Evolutionary conservation across 305 asterid genomes (phyloP).

Genomic region (Fraxinus sp.): DNA sequence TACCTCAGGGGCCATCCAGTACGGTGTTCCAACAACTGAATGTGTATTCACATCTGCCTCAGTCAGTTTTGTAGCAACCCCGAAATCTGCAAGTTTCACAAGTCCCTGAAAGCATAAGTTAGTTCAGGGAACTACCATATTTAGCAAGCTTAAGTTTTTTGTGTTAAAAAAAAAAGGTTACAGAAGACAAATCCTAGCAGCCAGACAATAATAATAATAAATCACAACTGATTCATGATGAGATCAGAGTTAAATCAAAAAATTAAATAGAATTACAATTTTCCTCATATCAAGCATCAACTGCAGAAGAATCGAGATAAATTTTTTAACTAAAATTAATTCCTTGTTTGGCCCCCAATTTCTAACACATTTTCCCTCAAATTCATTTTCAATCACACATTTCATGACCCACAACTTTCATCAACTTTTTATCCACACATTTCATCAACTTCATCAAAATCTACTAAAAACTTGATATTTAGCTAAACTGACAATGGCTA

Average conservation of each 20-base stretch:
- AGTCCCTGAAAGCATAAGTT: conserved; percentile 82
- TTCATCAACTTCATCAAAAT: background rate
- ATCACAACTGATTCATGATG: background rate
- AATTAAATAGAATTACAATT: background rate
- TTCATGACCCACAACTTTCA: background rate
- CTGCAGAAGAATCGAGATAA: background rate
- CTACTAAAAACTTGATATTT: background rate
- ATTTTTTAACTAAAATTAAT: background rate
- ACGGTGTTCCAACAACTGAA: conserved; percentile 98
- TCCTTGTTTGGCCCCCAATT: background rate
- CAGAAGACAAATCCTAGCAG: background rate
- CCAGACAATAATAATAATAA: background rate
- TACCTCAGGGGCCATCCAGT: conserved; percentile 99
- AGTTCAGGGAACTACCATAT: conserved; percentile 32
- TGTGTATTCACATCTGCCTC: conserved; percentile 94
- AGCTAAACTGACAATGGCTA: background rate
- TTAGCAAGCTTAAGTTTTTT: conserved; percentile 11
- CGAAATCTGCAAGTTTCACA: conserved; percentile 99
- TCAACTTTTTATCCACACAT: background rate
- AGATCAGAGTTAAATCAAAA: background rate
- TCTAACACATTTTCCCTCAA: background rate
- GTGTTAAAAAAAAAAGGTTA: background rate
- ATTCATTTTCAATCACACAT: background rate
- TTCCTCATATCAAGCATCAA: background rate
- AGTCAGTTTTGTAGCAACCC: conserved; percentile 93